Conservation (phyloP, 2,329 filamentous ascomycete species). For the Juglanconis juglandina region DNA sequence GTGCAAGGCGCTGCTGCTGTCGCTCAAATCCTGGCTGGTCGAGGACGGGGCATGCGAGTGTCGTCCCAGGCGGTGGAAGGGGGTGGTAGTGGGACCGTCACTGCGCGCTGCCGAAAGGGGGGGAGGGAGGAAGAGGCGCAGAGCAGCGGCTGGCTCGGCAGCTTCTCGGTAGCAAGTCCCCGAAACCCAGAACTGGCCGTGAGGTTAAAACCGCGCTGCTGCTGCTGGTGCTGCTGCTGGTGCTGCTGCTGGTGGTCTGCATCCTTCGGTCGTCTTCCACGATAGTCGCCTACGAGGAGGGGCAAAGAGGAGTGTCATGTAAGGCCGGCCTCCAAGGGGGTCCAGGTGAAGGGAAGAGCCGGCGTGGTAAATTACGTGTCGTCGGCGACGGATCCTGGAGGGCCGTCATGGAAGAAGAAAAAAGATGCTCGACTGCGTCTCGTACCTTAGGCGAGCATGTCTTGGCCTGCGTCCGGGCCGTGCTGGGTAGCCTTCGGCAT, state of each 20-base stretch:
- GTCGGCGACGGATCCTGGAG: not conserved
- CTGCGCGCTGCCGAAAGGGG: not conserved
- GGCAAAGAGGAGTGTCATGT: too few species aligned
- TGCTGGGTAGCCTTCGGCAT: not conserved
- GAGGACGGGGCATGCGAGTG: too few species aligned
- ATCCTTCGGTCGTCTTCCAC: too few species aligned
- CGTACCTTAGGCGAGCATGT: not conserved
- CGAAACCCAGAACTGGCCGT: not conserved
- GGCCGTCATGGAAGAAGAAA: too few species aligned
- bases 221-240: too few species aligned
- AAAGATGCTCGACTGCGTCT: too few species aligned
- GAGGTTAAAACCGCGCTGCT: not conserved
- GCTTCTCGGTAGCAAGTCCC: not conserved
- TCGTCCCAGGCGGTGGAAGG: not conserved
- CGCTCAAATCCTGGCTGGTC: not conserved
- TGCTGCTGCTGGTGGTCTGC: too few species aligned
- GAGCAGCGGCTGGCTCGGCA: slow-evolving; percentile 1
- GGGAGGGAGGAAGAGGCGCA: not conserved
- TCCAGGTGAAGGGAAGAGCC: too few species aligned
- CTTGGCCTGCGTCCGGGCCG: not conserved
- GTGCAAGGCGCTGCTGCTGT: not conserved
- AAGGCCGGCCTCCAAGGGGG: too few species aligned
- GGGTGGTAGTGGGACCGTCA: too few species aligned
- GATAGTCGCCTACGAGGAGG: too few species aligned
- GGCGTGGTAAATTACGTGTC: not conserved